Evolutionary conservation across 1,284 basidiomycete genomes (phyloP).

Genomic region (Cryptococcus sp.): DNA sequence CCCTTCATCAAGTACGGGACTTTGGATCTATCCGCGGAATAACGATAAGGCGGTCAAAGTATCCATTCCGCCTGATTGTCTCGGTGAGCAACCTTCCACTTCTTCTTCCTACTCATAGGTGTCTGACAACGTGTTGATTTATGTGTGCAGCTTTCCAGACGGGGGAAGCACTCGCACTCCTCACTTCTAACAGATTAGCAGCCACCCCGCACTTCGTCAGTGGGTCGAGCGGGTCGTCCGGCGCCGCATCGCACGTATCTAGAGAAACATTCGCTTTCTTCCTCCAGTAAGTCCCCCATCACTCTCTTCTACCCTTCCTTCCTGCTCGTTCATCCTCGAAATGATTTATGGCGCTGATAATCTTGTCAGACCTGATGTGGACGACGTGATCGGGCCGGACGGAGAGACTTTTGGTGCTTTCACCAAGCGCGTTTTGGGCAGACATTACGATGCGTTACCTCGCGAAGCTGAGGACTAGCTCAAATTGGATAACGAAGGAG

Average conservation of each 20-base stretch:
- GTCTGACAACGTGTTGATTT: neutral
- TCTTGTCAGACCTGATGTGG: constrained; percentile 64
- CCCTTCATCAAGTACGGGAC: constrained; percentile 72
- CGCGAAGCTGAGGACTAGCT: constrained; percentile 23
- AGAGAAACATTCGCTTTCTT: constrained; percentile 82
- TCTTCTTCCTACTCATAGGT: neutral
- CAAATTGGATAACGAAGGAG: neutral
- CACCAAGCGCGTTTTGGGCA: constrained; percentile 74
- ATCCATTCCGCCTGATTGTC: constrained; percentile 66
- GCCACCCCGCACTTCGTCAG: constrained; percentile 91
- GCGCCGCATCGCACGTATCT: constrained; percentile 60
- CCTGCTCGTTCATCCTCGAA: neutral
- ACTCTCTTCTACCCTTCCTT: neutral
- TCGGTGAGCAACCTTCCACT: constrained; percentile 30
- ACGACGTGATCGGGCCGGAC: constrained; percentile 64
- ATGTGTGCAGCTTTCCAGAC: constrained; percentile 77
- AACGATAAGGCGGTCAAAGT: constrained; percentile 64
- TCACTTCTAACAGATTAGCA: constrained; percentile 67
- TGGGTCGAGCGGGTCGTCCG: constrained; percentile 22
- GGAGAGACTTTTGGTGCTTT: constrained; percentile 82
- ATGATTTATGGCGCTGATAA: neutral
- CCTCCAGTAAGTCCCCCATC: constrained; percentile 67
- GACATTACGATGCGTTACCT: constrained; percentile 63
- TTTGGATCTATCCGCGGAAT: constrained; percentile 79
- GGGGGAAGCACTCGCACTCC: constrained; percentile 84